Evolutionary conservation across 345 rosid genomes (phyloP).

Genomic region (Linum trigynum): DNA sequence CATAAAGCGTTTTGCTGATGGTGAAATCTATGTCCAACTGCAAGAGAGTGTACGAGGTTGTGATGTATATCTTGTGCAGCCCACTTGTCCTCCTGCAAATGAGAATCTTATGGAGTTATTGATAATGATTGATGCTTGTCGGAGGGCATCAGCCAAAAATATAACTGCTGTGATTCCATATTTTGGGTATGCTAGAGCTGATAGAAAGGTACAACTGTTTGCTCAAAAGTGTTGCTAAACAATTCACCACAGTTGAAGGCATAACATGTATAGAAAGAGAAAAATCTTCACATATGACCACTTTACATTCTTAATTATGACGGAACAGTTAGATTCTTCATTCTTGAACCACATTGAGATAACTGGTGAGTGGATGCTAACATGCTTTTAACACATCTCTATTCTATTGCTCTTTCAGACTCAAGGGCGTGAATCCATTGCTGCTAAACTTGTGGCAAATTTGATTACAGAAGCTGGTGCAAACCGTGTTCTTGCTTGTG

Average conservation of each 20-base stretch:
- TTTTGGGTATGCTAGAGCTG: slow-evolving; percentile 97
- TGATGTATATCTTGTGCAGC: slow-evolving; percentile 92
- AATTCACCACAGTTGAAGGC: background rate
- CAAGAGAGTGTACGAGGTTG: slow-evolving; percentile 98
- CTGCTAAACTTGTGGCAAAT: slow-evolving; percentile 93
- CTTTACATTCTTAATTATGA: too few species aligned
- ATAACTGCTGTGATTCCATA: slow-evolving; percentile 94
- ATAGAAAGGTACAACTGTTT: slow-evolving; percentile 57
- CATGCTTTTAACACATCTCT: background rate
- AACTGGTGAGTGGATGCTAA: too few species aligned
- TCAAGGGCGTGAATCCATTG: slow-evolving; percentile 96
- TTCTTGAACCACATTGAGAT: background rate
- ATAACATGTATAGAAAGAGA: too few species aligned
- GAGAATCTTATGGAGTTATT: slow-evolving; percentile 98
- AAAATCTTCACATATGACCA: background rate
- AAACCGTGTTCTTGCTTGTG: slow-evolving; percentile 95
- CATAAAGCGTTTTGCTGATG: slow-evolving; percentile 91
- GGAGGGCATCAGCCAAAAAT: slow-evolving; percentile 85
- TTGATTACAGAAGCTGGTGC: slow-evolving; percentile 95
- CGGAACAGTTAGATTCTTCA: background rate
- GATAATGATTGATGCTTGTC: slow-evolving; percentile 93
- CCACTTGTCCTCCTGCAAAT: slow-evolving; percentile 96
- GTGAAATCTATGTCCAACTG: slow-evolving; percentile 90
- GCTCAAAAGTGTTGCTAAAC: background rate
- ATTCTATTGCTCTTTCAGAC: slow-evolving; percentile 41